Conservation (phyloP, 805 yeast genomes). For the Dipodascus geniculatus region DNA sequence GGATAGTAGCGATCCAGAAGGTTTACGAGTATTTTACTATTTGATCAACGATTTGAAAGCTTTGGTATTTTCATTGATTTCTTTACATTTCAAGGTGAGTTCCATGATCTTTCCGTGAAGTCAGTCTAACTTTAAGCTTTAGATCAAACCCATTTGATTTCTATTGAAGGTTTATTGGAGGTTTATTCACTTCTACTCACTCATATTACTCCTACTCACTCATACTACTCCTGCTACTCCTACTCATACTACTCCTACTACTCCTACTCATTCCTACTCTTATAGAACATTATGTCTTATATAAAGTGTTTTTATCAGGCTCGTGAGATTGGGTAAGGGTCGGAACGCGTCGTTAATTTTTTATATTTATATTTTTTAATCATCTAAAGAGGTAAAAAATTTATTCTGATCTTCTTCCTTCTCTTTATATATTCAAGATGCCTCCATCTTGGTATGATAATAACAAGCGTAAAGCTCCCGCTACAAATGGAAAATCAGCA, state of each 20-base stretch:
- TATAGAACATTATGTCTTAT: not conserved
- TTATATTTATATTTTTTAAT: no score
- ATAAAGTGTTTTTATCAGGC: not conserved
- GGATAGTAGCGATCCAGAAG: constrained; percentile 32
- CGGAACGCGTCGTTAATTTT: not conserved
- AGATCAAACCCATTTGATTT: constrained; percentile 10
- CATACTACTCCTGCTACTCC: no score
- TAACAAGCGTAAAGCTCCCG: not conserved
- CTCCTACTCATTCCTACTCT: no score
- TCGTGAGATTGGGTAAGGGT: not conserved
- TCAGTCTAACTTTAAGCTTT: no score
- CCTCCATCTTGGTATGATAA: constrained; percentile 1
- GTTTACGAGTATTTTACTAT: constrained; percentile 33
- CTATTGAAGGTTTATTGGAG: not conserved
- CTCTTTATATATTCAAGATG: not conserved
- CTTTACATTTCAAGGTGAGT: constrained; percentile 31
- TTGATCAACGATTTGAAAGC: constrained; percentile 34
- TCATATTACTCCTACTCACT: no score
- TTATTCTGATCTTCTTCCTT: no score
- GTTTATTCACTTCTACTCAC: no score
- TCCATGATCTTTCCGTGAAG: constrained; percentile 2
- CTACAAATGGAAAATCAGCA: not conserved
- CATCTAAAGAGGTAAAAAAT: not conserved
- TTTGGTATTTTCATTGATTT: constrained; percentile 31
- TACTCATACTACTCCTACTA: no score